Evolutionary conservation across 192 early-diverging fungal genomes (phyloP).

Genomic region (Rhizophagus clarus): DNA sequence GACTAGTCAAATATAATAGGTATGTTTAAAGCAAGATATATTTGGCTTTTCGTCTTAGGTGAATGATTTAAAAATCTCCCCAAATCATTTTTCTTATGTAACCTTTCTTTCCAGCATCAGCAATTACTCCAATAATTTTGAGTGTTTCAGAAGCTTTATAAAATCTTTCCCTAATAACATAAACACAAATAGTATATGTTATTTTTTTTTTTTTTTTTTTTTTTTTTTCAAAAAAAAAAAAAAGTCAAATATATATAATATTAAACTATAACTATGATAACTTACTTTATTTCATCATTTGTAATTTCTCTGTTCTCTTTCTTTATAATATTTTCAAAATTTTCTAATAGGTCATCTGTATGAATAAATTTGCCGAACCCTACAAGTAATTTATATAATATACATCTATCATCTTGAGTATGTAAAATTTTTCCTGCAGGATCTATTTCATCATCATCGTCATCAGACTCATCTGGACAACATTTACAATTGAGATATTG

Average conservation of each 20-base stretch:
- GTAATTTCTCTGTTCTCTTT: constrained; percentile 24
- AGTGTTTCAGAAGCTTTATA: constrained; percentile 82
- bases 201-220: not conserved
- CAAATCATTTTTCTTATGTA: constrained; percentile 89
- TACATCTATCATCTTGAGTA: constrained; percentile 81
- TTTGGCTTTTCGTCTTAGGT: not conserved
- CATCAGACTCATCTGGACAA: constrained; percentile 50
- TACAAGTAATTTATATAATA: constrained; percentile 87
- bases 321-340: constrained; percentile 77
- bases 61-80: constrained; percentile 45
- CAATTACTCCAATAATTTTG: constrained; percentile 89
- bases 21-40: not conserved
- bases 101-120: constrained; percentile 90
- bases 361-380: constrained; percentile 96
- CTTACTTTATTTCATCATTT: constrained; percentile 59
- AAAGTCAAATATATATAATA: constrained; percentile 2
- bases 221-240: too few relatives aligned
- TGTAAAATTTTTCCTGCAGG: constrained; percentile 49
- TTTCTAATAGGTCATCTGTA: constrained; percentile 87
- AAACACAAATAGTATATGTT: constrained; percentile 10
- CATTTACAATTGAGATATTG: constrained; percentile 86
- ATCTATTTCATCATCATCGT: constrained; percentile 31
- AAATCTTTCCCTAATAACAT: constrained; percentile 73
- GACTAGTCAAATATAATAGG: not conserved
- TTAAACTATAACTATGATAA: constrained; percentile 33